Conservation (phyloP, 352 stramenopile genomes). For the Pythium volutum region DNA sequence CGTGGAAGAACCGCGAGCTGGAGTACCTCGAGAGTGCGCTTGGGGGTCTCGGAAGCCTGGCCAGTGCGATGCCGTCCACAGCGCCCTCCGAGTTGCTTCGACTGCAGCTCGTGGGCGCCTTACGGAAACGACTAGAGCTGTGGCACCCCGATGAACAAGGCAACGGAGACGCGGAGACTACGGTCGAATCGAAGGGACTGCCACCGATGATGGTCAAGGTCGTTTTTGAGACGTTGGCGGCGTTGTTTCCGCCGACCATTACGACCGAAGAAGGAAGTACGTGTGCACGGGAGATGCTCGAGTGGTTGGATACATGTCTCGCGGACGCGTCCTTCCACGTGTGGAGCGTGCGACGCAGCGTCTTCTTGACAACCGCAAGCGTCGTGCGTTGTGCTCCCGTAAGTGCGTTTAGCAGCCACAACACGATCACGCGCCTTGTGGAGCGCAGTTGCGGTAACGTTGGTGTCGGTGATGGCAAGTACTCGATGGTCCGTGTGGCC, state of each 20-base stretch:
- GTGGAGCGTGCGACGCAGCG: conserved; percentile 66
- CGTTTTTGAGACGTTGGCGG: conserved; percentile 60
- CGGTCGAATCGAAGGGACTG: conserved; percentile 17
- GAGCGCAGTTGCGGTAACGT: conserved; percentile 45
- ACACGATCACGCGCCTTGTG: conserved; percentile 36
- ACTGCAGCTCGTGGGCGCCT: conserved; percentile 30
- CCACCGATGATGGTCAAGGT: conserved; percentile 71
- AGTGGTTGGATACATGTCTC: conserved; percentile 51
- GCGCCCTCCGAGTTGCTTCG: conserved; percentile 23
- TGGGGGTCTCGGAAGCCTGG: conserved; percentile 46
- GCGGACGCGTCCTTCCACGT: conserved; percentile 38
- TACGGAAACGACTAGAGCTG: conserved; percentile 36
- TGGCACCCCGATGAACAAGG: conserved; percentile 14
- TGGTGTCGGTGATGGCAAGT: conserved; percentile 65
- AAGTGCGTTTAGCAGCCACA: conserved; percentile 20
- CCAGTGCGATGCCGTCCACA: conserved; percentile 29
- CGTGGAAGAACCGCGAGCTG: conserved; percentile 59
- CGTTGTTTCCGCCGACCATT: conserved; percentile 18
- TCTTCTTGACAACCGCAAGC: conserved; percentile 39
- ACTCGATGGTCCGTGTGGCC: conserved; percentile 65
- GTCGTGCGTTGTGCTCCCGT: conserved; percentile 35
- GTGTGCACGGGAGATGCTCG: conserved; percentile 28
- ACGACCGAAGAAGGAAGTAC: not conserved
- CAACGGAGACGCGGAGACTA: not conserved
- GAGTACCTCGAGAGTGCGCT: conserved; percentile 72